A percentile compares a stretch with the other conserved stretches of the same genome.
Evolutionary conservation across 106 monocot species (phyloP).

Genomic region (Dioscorea alata): DNA sequence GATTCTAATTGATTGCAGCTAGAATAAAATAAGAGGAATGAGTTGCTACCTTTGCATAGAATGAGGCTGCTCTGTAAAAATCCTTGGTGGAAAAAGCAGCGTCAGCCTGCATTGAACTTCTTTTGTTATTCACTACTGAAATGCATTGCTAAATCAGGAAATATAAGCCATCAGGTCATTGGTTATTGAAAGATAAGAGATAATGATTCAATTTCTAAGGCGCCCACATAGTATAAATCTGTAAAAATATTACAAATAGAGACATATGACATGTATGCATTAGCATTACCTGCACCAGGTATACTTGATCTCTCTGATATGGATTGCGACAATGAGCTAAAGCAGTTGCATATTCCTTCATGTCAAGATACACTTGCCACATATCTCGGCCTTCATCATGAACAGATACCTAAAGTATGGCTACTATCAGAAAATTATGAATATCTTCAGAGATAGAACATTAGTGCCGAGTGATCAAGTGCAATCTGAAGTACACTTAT

Average conservation of each 20-base stretch:
- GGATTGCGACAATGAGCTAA: conserved; percentile 88
- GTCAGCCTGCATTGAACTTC: conserved; percentile 63
- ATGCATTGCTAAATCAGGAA: neutral
- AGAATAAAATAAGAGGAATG: neutral
- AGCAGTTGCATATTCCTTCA: conserved; percentile 79
- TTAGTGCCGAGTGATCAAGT: no score
- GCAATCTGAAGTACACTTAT: no score
- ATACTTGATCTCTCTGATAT: conserved; percentile 87
- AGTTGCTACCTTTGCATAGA: conserved; percentile 85
- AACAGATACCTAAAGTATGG: conserved; percentile 61
- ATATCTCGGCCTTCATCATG: conserved; percentile 93
- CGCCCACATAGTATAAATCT: no score
- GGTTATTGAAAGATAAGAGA: neutral
- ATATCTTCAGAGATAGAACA: neutral
- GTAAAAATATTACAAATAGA: neutral
- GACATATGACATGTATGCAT: neutral
- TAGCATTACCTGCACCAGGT: conserved; percentile 67
- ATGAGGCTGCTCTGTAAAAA: conserved; percentile 88
- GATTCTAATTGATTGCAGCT: neutral
- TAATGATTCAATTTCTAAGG: neutral
- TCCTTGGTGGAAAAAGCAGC: conserved; percentile 85
- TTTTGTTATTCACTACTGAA: neutral
- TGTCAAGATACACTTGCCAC: conserved; percentile 91
- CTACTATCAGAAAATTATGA: neutral
- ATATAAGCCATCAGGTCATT: neutral